Base-by-base conservation (phyloP, 257 asterid genomes). In the Solanum chmielewskii region DNA sequence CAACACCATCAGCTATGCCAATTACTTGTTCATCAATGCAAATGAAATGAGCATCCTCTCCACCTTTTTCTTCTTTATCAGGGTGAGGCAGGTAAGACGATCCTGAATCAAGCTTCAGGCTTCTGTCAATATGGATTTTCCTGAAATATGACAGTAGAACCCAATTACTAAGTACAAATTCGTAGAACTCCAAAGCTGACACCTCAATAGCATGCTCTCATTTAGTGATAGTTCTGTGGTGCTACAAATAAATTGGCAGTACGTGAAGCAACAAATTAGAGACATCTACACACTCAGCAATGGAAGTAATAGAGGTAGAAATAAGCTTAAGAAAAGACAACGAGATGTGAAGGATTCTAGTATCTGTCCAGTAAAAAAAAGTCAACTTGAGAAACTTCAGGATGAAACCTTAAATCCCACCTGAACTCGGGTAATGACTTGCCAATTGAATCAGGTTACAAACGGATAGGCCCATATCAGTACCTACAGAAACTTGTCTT, bases 1-100 rank as follows among this genome's bases (percentile, higher is more conserved):
- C 99, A 7, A 97, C 99, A 77, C 98, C 99, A 92, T 97, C 99
- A 85, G 99, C 99, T 74, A 97, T 97, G 86, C 99, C 99, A 78
- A 96, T 92, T 87, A 96, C 97, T 84, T 93, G 96, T 87, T 93
- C 91, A 75, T 94, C 95, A 15, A 90, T 84, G 88, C 99, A 96
- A 42, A 96, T 94, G 90, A 96, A 96, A 90, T 96, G 99, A 86
- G 99, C 99, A 89, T 95, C 99, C 89, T 96, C 98, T 86, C 99
- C 99, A 73, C 99, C 98, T 62, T 98, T 94, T 88, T 95, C 98
- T 94, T 96, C 98, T 92, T 96, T 96, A 86, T 95, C 99, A 15
- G 98, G 99, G 91, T 96, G 98, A 60, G 99, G 99, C 86, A 96
- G 88, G 91, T 95, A 96, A 81, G 98, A 95, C 52, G 99, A 95